Percentiles rank a stretch among this genome's conserved stretches.
phyloP scores from a whole-genome alignment of 179 eudicot genomes.

The Sideroxylon spinosum region DNA sequence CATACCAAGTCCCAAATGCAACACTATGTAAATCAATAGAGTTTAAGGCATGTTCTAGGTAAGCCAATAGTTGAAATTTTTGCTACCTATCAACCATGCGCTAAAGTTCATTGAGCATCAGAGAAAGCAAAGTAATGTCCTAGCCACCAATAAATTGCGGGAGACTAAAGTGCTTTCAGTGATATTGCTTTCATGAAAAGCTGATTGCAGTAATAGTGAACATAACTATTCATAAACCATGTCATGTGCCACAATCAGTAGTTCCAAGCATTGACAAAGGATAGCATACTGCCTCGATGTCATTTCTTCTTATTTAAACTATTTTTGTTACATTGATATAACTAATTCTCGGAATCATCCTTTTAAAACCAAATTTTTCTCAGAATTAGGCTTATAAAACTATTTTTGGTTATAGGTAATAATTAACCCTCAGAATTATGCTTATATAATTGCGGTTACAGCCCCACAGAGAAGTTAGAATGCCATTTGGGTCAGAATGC shows the following conservation, averaged over 20 bases:
- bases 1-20: neutral
- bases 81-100: neutral
- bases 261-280: neutral
- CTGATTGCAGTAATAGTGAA: neutral
- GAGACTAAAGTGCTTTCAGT: neutral
- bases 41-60: neutral
- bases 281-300: neutral
- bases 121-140: neutral
- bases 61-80: neutral
- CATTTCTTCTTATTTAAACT: neutral
- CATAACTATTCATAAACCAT: neutral
- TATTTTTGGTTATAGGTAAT: too few relatives aligned
- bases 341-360: neutral
- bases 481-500: neutral
- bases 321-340: neutral
- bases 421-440: too few relatives aligned
- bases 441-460: too few relatives aligned
- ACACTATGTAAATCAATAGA: neutral
- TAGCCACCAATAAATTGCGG: neutral
- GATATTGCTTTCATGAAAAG: neutral
- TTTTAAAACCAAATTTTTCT: neutral
- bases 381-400: too few relatives aligned
- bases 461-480: neutral
- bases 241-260: neutral
- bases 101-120: neutral